A percentile compares a stretch with the other conserved stretches of the same genome.
Evolutionary conservation across 768 basidiomycete species (phyloP).

Genomic region (Lepiota brunneoincarnata): DNA sequence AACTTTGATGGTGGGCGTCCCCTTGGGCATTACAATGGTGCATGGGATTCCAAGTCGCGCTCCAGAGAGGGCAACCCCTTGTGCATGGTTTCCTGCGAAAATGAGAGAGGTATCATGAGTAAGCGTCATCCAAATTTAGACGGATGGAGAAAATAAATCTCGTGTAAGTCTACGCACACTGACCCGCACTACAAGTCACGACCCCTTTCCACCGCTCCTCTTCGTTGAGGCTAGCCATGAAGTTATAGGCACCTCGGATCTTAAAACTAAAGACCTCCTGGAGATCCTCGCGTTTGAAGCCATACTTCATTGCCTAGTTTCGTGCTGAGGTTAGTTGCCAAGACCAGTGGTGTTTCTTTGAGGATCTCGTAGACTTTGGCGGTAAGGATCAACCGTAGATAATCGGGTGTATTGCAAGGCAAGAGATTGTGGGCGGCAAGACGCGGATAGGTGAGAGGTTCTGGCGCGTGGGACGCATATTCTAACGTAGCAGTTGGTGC

Average conservation of each 20-base stretch:
- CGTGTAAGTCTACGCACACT: constrained; percentile 51
- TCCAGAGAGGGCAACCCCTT: constrained; percentile 97
- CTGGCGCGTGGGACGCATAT: constrained; percentile 66
- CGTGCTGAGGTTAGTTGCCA: constrained; percentile 81
- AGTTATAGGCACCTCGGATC: constrained; percentile 97
- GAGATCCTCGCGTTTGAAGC: constrained; percentile 95
- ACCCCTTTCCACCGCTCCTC: constrained; percentile 98
- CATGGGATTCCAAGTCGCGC: constrained; percentile 84
- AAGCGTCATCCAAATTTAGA: not conserved
- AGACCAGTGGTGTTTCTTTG: constrained; percentile 86
- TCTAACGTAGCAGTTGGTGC: constrained; percentile 56
- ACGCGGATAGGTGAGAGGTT: constrained; percentile 63
- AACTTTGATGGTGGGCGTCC: constrained; percentile 95
- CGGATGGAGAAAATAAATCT: constrained; percentile 13
- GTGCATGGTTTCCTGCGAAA: constrained; percentile 89
- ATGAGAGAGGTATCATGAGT: not conserved
- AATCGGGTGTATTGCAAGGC: constrained; percentile 73
- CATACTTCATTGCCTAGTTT: constrained; percentile 91
- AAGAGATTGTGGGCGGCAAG: constrained; percentile 65
- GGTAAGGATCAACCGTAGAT: constrained; percentile 84
- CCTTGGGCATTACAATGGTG: constrained; percentile 98
- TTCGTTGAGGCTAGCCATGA: constrained; percentile 86
- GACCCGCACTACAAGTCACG: constrained; percentile 96
- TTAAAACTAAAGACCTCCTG: constrained; percentile 99
- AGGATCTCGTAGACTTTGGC: constrained; percentile 89